A percentile compares a stretch with the other conserved stretches of the same genome.
These are phyloP conservation scores for Byssothecium circinans DNA, from an alignment of 2,329 filamentous ascomycete species.

Conservation along the genomic window DNA sequence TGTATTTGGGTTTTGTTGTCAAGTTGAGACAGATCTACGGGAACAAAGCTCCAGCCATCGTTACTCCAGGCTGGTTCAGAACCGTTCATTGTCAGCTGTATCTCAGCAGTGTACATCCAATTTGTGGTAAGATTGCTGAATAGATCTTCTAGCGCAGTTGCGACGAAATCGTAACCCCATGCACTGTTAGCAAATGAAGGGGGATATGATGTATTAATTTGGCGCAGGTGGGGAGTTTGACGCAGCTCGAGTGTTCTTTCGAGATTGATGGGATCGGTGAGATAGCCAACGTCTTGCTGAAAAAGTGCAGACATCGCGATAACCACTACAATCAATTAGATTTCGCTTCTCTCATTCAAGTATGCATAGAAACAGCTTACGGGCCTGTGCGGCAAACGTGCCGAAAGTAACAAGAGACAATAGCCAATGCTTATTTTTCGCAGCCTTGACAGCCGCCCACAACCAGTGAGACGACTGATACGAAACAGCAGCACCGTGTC, in stretches of 20 bases:
- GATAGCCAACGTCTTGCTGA: constrained; percentile 6
- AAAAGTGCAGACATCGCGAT: constrained; percentile 16
- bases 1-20: background rate
- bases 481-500: constrained; percentile 14
- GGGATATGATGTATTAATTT: background rate
- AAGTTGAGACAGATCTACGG: constrained; percentile 10
- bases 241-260: constrained; percentile 11
- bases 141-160: constrained; percentile 4
- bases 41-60: constrained; percentile 29
- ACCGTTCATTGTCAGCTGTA: constrained; percentile 20
- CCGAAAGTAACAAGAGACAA: constrained; percentile 14
- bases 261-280: constrained; percentile 3
- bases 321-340: constrained; percentile 9
- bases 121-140: constrained; percentile 18
- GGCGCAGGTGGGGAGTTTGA: constrained; percentile 8
- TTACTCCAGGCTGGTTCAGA: constrained; percentile 22
- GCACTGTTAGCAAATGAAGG: background rate
- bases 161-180: constrained; percentile 2
- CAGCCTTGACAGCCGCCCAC: constrained; percentile 16
- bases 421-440: constrained; percentile 16
- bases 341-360: background rate
- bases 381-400: constrained; percentile 12
- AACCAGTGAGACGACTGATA: constrained; percentile 24
- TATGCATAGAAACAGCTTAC: constrained; percentile 7
- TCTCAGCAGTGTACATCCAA: constrained; percentile 23